phyloP scores from a whole-genome alignment of 1,284 basidiomycete species.

The Flammula alnicola region DNA sequence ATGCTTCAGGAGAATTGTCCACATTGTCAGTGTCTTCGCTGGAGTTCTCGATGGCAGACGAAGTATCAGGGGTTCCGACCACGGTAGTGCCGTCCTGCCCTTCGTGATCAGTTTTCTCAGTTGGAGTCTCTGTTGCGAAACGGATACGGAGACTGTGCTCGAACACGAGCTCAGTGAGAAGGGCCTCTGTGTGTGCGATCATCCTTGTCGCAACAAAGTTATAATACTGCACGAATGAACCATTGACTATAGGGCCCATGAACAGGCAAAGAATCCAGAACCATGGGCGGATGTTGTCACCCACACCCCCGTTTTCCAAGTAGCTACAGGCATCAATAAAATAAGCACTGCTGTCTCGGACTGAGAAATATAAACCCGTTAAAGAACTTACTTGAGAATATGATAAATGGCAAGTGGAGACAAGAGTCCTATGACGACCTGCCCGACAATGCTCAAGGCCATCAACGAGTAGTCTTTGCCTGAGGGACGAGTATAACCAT shows the following conservation, averaged over 20 bases:
- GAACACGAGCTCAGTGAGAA: conserved; percentile 74
- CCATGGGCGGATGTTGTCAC: conserved; percentile 43
- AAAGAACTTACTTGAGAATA: conserved; percentile 6
- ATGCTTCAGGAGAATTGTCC: background rate
- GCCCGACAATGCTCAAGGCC: conserved; percentile 6
- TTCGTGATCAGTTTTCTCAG: conserved; percentile 3
- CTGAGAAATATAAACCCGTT: background rate
- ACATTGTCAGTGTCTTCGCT: conserved; percentile 4
- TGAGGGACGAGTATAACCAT: conserved; percentile 7
- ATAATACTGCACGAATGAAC: conserved; percentile 49
- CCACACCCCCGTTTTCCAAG: conserved; percentile 17
- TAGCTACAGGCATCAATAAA: conserved; percentile 23
- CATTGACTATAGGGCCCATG: conserved; percentile 33
- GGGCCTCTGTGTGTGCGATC: conserved; percentile 46
- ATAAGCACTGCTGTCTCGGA: no score
- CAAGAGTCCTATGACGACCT: conserved; percentile 9
- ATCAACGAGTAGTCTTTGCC: conserved; percentile 18
- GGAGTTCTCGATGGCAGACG: no score
- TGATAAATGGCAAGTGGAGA: conserved; percentile 10
- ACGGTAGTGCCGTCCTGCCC: conserved; percentile 1
- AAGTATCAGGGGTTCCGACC: conserved; percentile 9
- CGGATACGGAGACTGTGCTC: conserved; percentile 73
- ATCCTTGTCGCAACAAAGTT: conserved; percentile 42
- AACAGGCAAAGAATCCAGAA: conserved; percentile 46
- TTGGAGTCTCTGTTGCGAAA: conserved; percentile 53